Base-by-base conservation (phyloP, 192 early-diverging fungal species). In the Umbelopsis sp. region DNA sequence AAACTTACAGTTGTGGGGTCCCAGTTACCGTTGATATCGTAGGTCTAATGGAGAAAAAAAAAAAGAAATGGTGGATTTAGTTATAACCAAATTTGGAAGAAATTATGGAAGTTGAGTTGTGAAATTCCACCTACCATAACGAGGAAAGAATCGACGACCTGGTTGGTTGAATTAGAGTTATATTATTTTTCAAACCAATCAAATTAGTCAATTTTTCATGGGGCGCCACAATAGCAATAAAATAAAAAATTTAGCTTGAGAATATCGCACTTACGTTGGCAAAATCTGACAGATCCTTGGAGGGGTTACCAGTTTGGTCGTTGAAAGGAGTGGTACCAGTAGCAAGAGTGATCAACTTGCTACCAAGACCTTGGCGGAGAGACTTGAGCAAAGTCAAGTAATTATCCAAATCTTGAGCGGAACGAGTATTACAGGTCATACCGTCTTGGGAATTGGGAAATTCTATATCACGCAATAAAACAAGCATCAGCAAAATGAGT, bases 1-100 rank as follows among this genome's bases (percentile, higher is more conserved):
- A 12, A 35, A 35, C 55, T 61, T 33, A 61, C 55, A 0, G 84
- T 82, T 48, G 78, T 82, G n/a, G 80, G 49, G 6, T 80, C 77
- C 83, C 85, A 89, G 27, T 74, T 74, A 55, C 85, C 84, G 72
- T 84, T 82, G 30, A 86, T 81, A 74, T 89, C 86, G 66, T 89
- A 87, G 15, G 76, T 53, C 58, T 65, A 49, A 27, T 10, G 13
- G 22, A 50, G 6, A 18, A 58, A 53, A 46, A 13, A 61, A 61
- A 20, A 25, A 15, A 3, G 5, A 51, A 50, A 10, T n/a, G n/a
- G n/a, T n/a, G n/a, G n/a, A 22, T 53, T 41, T 53, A 22, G 22
- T 41, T 41, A 41, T 41, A 41, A 41, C 23, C 23, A 12, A n/a
- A 53, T 23, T 23, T 2, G 22, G 23, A 53, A 12, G 23, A 18